These are phyloP conservation scores for Didymella exigua DNA, from an alignment of 2,329 filamentous ascomycete species.

Conservation along the genomic window DNA sequence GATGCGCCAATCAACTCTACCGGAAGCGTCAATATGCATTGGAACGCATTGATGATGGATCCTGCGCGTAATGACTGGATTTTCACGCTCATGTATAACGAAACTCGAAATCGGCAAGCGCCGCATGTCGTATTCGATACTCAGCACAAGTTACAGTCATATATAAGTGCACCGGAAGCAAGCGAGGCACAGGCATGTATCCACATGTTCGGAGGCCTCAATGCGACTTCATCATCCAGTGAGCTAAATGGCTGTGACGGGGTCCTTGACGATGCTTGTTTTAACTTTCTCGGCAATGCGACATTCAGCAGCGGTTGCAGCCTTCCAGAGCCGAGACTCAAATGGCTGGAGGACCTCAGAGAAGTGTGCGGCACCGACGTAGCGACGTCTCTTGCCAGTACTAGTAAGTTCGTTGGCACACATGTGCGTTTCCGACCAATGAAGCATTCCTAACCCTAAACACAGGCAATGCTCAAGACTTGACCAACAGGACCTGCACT, in stretches of 20 bases:
- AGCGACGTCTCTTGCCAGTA: not conserved
- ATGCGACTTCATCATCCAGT: constrained; percentile 1
- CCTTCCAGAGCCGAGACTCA: not conserved
- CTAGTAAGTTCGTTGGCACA: not conserved
- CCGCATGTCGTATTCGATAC: not conserved
- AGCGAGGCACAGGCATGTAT: constrained; percentile 5
- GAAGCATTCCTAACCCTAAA: not conserved
- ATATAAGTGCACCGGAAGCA: constrained; percentile 1
- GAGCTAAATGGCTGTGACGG: constrained; percentile 8
- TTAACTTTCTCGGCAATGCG: not conserved
- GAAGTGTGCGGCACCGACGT: not conserved
- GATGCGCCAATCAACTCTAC: constrained; percentile 8
- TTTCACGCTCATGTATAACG: constrained; percentile 9
- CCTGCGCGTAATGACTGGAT: constrained; percentile 12
- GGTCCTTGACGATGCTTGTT: constrained; percentile 3
- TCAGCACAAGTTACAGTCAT: not conserved
- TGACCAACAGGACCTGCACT: not conserved
- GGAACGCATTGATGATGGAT: constrained; percentile 17
- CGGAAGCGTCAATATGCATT: constrained; percentile 12
- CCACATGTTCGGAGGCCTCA: constrained; percentile 7
- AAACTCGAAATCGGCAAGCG: not conserved
- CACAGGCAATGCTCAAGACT: not conserved
- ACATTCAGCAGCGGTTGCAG: not conserved
- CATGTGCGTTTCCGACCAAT: not conserved
- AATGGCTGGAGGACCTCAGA: not conserved